Percentiles rank a stretch among this genome's conserved stretches.
Evolutionary conservation across 441 rosid genomes (phyloP).

Genomic region (Omphalea diandra): DNA sequence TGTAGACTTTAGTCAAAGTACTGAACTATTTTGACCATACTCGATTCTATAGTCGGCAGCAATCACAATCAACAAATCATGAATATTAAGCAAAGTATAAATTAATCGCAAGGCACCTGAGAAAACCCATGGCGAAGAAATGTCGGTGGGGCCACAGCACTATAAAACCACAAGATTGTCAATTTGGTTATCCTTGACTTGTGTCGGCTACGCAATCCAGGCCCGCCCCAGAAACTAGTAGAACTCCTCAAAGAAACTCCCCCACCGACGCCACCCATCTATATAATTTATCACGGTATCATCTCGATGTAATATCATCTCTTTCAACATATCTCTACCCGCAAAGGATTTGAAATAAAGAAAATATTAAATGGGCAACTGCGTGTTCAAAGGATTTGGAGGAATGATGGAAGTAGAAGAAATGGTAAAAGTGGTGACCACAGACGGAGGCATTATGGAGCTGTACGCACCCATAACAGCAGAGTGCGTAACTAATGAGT

Average conservation of each 20-base stretch:
- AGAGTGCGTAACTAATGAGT: constrained; percentile 52
- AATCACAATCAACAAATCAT: background rate
- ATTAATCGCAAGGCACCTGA: background rate
- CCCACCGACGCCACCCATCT: constrained; percentile 2
- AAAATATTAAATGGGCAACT: constrained; percentile 64
- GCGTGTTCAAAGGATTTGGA: constrained; percentile 46
- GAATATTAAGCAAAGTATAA: background rate
- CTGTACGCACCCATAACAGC: constrained; percentile 49
- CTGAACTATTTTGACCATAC: constrained; percentile 5
- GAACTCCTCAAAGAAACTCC: constrained; percentile 33
- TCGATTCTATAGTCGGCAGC: background rate
- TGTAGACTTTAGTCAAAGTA: background rate
- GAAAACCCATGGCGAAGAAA: constrained; percentile 1
- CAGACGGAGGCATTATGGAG: constrained; percentile 65
- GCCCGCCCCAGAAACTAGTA: constrained; percentile 18
- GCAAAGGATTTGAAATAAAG: too few relatives aligned
- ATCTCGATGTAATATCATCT: constrained; percentile 7
- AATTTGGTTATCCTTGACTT: constrained; percentile 24
- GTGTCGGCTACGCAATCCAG: constrained; percentile 30
- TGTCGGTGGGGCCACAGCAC: constrained; percentile 29
- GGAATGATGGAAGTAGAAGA: constrained; percentile 28
- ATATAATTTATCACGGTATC: too few relatives aligned
- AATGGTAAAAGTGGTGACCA: constrained; percentile 44
- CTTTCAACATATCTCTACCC: too few relatives aligned
- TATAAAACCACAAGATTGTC: constrained; percentile 11